Evolutionary conservation across 768 basidiomycete genomes (phyloP).

Genomic region (Hypsizygus marmoreus): DNA sequence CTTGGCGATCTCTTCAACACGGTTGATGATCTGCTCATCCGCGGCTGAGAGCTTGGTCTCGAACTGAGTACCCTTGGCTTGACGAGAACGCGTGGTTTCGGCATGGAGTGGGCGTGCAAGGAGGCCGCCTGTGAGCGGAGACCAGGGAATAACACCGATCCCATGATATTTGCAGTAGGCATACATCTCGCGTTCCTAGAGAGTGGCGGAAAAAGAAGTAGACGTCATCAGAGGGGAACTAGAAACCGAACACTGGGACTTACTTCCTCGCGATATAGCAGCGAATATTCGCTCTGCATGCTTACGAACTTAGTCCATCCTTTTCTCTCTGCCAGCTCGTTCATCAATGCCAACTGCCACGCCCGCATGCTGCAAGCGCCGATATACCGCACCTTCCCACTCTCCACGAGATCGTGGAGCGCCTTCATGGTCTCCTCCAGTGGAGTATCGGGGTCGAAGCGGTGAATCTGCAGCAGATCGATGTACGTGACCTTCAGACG

Average conservation of each 20-base stretch:
- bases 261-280: slow-evolving; percentile 56
- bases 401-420: slow-evolving; percentile 43
- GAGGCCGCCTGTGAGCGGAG: slow-evolving; percentile 40
- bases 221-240: background rate
- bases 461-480: slow-evolving; percentile 42
- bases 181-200: slow-evolving; percentile 47
- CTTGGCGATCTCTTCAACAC: slow-evolving; percentile 43
- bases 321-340: slow-evolving; percentile 41
- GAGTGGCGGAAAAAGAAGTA: background rate
- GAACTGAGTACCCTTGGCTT: slow-evolving; percentile 19
- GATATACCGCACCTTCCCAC: slow-evolving; percentile 48
- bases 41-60: slow-evolving; percentile 22
- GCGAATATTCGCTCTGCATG: slow-evolving; percentile 54
- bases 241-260: too few species aligned
- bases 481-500: slow-evolving; percentile 30
- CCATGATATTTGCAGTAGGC: slow-evolving; percentile 49
- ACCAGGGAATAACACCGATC: slow-evolving; percentile 56
- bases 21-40: slow-evolving; percentile 32
- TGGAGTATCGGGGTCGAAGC: slow-evolving; percentile 35
- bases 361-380: slow-evolving; percentile 46
- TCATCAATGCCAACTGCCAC: slow-evolving; percentile 47
- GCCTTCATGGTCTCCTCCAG: slow-evolving; percentile 47
- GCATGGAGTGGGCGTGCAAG: slow-evolving; percentile 38
- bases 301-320: slow-evolving; percentile 55
- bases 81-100: slow-evolving; percentile 20